These are phyloP conservation scores for Canariomyces notabilis DNA, from an alignment of 2,329 filamentous ascomycete species.

Conservation along the genomic window DNA sequence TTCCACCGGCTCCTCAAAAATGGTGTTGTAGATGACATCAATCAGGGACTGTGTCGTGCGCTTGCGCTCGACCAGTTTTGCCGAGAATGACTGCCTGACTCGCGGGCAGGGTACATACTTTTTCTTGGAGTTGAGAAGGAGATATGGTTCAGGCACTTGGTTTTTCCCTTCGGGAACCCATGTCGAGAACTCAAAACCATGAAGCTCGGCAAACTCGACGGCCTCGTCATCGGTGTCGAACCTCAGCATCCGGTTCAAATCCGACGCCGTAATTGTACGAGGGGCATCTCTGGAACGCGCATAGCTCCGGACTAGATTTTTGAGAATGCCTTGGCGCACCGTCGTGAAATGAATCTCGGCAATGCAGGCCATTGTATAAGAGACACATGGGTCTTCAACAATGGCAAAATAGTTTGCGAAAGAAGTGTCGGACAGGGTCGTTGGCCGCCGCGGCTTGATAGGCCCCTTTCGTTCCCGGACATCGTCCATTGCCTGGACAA, in stretches of 20 bases:
- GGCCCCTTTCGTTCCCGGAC: constrained; percentile 54
- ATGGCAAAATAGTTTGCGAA: constrained; percentile 56
- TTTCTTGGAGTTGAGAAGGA: constrained; percentile 43
- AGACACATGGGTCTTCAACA: constrained; percentile 50
- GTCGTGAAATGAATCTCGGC: constrained; percentile 63
- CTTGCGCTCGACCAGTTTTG: constrained; percentile 55
- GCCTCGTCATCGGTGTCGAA: constrained; percentile 67
- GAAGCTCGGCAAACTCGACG: constrained; percentile 57
- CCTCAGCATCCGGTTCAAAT: constrained; percentile 52
- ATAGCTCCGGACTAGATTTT: constrained; percentile 50
- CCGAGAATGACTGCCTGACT: constrained; percentile 52
- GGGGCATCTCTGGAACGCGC: constrained; percentile 52
- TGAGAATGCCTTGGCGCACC: constrained; percentile 54
- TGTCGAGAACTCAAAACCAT: constrained; percentile 48
- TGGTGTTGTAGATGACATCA: constrained; percentile 51
- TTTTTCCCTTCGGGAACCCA: constrained; percentile 29
- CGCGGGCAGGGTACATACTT: constrained; percentile 43
- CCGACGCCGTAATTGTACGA: constrained; percentile 54
- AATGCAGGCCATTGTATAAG: constrained; percentile 66
- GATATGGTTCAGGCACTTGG: constrained; percentile 29
- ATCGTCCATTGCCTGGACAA: constrained; percentile 57
- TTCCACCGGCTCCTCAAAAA: constrained; percentile 38
- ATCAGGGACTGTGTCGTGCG: constrained; percentile 48
- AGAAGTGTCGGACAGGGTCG: constrained; percentile 45
- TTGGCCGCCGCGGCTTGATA: constrained; percentile 44